A percentile compares a stretch with the other conserved stretches of the same genome.
phyloP scores from a whole-genome alignment of 129 eudicot genomes.

The Solidago caesia region DNA sequence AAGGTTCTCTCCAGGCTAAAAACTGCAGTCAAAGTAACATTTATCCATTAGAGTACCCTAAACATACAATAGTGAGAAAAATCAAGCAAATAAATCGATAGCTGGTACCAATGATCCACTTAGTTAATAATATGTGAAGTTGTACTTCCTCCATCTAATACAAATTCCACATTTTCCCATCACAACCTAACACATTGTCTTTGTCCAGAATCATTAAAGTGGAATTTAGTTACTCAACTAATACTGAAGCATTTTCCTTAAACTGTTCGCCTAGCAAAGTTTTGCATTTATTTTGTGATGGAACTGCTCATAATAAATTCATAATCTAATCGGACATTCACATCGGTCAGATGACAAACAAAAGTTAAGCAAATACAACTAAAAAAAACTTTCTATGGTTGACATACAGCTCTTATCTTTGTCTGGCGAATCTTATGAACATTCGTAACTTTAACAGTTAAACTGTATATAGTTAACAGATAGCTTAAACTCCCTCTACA shows the following conservation, averaged over 20 bases:
- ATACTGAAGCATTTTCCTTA: background rate
- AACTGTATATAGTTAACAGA: background rate
- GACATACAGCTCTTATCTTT: background rate
- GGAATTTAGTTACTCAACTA: too few species aligned
- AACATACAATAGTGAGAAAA: background rate
- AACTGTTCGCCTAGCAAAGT: background rate
- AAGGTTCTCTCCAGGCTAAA: slow-evolving; percentile 92
- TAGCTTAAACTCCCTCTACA: background rate
- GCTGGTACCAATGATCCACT: background rate
- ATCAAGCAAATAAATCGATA: background rate
- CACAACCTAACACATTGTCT: too few species aligned
- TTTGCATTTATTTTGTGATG: background rate
- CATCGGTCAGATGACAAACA: background rate
- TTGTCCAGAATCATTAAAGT: too few species aligned
- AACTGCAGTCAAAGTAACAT: slow-evolving; percentile 49
- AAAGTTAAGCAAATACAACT: background rate
- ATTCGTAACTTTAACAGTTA: background rate
- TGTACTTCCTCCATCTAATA: slow-evolving; percentile 5
- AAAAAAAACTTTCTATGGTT: background rate
- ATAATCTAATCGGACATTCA: background rate
- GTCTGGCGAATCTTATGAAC: background rate
- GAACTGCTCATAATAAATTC: background rate
- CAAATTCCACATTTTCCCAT: background rate
- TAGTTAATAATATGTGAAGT: background rate
- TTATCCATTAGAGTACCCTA: slow-evolving; percentile 17